Evolutionary conservation across 768 basidiomycete genomes (phyloP), one percentile per base, ranked within the genome.

Genomic region (Coprinellus micaceus): DNA sequence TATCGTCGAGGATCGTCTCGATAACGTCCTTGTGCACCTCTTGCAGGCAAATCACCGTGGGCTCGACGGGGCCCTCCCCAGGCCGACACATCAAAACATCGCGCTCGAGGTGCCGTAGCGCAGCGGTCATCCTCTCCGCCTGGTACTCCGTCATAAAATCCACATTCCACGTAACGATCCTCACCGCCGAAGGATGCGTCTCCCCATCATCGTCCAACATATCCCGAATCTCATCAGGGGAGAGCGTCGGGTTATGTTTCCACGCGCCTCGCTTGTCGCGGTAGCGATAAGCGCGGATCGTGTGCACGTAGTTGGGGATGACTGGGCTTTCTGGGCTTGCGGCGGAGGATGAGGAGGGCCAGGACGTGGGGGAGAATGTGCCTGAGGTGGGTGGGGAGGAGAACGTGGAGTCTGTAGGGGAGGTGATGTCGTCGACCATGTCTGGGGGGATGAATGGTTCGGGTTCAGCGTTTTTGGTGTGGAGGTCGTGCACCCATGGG

Each of bases 141-240:
- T 63, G 64, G 39, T 72, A 61, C 0, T 65, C 60, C 15, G 69
- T 69, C 39, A 65, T 60, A 64, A 79, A 83, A 64, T 86, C 81
- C 53, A 91, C 62, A 67, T 91, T 91, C 89, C 89, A 91, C 26
- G 86, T 83, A 58, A 91, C 67, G 48, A 91, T 66, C 54, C 74
- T 75, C 48, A 90, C 62, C 33, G 71, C 71, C 26, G 74, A 63
- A n/a, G 80, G 79, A 48, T 7, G 67, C 64, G 7, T 72, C 70
- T 40, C 64, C 65, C 60, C 70, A 61, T 37, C 68, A 68, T 66
- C 48, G 61, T 56, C 53, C 50, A 33, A 60, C 58, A 39, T 60
- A 61, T 19, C 64, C 62, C 26, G 57, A 58, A 56, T 65, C 63
- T n/a, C 70, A 52, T 36, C 55, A 50, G 53, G 53, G 69, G 53